A percentile compares a stretch with the other conserved stretches of the same genome.
Evolutionary conservation across 805 yeast species (phyloP).

Genomic region (Ascoidea asiatica): DNA sequence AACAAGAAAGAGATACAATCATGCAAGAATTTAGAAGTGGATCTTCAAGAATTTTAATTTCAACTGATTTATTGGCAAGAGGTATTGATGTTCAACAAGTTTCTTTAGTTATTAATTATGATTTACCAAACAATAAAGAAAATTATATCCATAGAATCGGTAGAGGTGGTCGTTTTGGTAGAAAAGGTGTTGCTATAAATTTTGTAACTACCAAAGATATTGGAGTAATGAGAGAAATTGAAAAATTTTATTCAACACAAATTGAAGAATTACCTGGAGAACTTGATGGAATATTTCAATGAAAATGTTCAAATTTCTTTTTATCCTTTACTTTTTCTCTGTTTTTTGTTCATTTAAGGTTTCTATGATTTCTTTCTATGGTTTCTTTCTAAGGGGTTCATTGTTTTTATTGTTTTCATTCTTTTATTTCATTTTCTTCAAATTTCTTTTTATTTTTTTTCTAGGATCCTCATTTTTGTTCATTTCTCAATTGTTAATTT

Average conservation of each 20-base stretch:
- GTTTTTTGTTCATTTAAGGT: too few species aligned
- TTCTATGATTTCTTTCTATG: too few species aligned
- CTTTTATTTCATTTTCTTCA: neutral
- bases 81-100: slow-evolving; percentile 98
- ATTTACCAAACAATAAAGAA: slow-evolving; percentile 79
- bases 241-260: slow-evolving; percentile 78
- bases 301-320: neutral
- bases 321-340: neutral
- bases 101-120: slow-evolving; percentile 88
- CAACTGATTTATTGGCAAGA: slow-evolving; percentile 94
- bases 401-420: too few species aligned
- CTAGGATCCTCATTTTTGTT: neutral
- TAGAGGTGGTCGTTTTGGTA: slow-evolving; percentile 96
- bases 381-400: too few species aligned
- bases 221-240: slow-evolving; percentile 68
- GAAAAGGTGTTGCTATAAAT: slow-evolving; percentile 96
- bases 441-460: neutral
- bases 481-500: too few species aligned
- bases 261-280: slow-evolving; percentile 88
- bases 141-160: slow-evolving; percentile 97
- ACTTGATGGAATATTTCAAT: slow-evolving; percentile 34
- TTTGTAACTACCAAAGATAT: slow-evolving; percentile 75
- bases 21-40: slow-evolving; percentile 96
- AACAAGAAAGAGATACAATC: slow-evolving; percentile 83
- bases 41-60: slow-evolving; percentile 79